Percentiles rank a stretch among this genome's conserved stretches.
These are phyloP conservation scores for Aurinia saxatilis DNA, from an alignment of 345 rosid species.

Conservation along the genomic window DNA sequence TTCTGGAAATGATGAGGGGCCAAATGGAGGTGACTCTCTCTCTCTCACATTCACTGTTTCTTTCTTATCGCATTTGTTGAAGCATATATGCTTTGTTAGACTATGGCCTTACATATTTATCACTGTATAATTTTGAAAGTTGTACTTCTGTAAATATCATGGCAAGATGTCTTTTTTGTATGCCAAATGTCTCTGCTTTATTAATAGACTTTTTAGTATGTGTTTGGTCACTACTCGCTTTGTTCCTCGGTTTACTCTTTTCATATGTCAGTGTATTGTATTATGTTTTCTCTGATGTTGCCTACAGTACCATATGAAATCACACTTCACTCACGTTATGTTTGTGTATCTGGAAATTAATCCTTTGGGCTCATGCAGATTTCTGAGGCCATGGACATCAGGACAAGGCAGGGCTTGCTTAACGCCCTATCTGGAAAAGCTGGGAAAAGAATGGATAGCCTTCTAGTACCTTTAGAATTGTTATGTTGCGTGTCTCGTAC, in stretches of 20 bases:
- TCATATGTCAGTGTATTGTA: not conserved
- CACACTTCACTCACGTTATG: not conserved
- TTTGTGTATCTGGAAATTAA: constrained; percentile 7
- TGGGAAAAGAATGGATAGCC: constrained; percentile 92
- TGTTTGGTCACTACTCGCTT: constrained; percentile 4
- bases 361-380: constrained; percentile 40
- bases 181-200: not conserved
- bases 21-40: constrained; percentile 79
- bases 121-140: not conserved
- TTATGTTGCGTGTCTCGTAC: constrained; percentile 85
- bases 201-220: not conserved
- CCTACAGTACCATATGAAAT: not conserved
- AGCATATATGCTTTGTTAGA: constrained; percentile 1
- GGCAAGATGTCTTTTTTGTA: not conserved
- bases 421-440: constrained; percentile 80
- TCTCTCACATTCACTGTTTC: constrained; percentile 2
- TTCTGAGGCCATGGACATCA: constrained; percentile 92
- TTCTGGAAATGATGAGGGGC: constrained; percentile 82
- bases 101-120: not conserved
- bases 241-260: not conserved
- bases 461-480: constrained; percentile 82
- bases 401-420: constrained; percentile 91
- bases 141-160: constrained; percentile 1
- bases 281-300: constrained; percentile 3
- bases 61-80: not conserved